Conservation (phyloP, 352 stramenopile species). For the Phytophthora sp. region DNA sequence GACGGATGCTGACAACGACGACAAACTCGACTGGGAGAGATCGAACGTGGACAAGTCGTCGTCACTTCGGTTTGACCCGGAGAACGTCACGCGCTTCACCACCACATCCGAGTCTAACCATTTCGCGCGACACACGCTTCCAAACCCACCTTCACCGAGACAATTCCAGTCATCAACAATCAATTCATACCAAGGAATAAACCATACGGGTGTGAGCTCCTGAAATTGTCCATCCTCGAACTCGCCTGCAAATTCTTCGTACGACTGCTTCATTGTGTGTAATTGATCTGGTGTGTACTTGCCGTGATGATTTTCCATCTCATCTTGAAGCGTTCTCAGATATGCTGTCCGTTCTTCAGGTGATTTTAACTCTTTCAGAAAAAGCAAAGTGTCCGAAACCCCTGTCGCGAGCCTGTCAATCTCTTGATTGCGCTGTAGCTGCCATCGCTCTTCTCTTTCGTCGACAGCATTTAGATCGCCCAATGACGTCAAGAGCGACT, state of each 20-base stretch:
- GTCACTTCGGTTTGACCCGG: background rate
- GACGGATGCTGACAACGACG: background rate
- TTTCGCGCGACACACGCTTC: slow-evolving; percentile 11
- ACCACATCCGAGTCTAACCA: slow-evolving; percentile 22
- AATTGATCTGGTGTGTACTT: slow-evolving; percentile 8
- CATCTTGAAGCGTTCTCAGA: background rate
- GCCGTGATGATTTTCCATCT: background rate
- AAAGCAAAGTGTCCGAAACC: background rate
- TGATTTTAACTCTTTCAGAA: slow-evolving; percentile 12
- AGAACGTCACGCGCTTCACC: slow-evolving; percentile 5
- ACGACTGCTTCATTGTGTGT: background rate
- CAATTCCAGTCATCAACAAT: slow-evolving; percentile 8
- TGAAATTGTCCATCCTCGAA: background rate
- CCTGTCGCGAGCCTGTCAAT: background rate
- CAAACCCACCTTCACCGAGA: slow-evolving; percentile 10
- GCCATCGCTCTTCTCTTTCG: background rate
- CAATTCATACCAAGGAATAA: slow-evolving; percentile 20
- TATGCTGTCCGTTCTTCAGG: background rate
- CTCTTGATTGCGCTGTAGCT: background rate
- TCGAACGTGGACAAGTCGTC: background rate
- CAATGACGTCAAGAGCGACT: background rate
- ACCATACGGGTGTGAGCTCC: slow-evolving; percentile 11
- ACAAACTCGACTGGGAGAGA: background rate
- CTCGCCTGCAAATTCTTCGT: background rate
- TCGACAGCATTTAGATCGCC: background rate